Evolutionary conservation across 345 rosid species (phyloP).

Genomic region (Linum trigynum): DNA sequence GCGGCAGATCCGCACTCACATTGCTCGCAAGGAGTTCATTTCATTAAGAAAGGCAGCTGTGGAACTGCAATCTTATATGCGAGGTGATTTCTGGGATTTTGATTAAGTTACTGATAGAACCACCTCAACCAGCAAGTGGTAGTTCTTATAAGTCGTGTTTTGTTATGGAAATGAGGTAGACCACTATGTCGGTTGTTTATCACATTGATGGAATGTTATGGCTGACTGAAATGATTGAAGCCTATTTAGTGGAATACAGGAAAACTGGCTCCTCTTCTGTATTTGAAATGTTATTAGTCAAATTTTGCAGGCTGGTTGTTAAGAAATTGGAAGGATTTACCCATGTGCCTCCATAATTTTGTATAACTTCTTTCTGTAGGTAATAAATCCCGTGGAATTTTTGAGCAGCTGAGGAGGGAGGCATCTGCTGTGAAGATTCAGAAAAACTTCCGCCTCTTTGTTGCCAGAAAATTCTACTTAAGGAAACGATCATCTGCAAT

Average conservation of each 20-base stretch:
- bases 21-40: conserved; percentile 9
- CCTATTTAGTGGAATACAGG: neutral
- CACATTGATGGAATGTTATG: neutral
- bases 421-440: conserved; percentile 6
- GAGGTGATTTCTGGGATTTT: conserved; percentile 3
- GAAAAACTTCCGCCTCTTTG: conserved; percentile 4
- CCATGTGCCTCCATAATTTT: neutral
- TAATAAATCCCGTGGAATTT: neutral
- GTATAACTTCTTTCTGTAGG: neutral
- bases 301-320: neutral
- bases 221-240: neutral
- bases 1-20: conserved; percentile 2
- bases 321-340: neutral
- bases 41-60: conserved; percentile 7
- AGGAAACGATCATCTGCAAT: conserved; percentile 1
- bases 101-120: neutral
- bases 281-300: neutral
- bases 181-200: neutral
- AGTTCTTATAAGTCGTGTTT: neutral
- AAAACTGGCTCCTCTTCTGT: neutral
- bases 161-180: neutral
- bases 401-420: conserved; percentile 6
- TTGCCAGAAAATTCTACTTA: conserved; percentile 3
- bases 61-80: conserved; percentile 7
- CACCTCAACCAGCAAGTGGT: neutral